Percentiles rank a stretch among this genome's conserved stretches.
These are phyloP conservation scores for Fusarium equiseti DNA, from an alignment of 2,329 filamentous ascomycete species.

Conservation along the genomic window DNA sequence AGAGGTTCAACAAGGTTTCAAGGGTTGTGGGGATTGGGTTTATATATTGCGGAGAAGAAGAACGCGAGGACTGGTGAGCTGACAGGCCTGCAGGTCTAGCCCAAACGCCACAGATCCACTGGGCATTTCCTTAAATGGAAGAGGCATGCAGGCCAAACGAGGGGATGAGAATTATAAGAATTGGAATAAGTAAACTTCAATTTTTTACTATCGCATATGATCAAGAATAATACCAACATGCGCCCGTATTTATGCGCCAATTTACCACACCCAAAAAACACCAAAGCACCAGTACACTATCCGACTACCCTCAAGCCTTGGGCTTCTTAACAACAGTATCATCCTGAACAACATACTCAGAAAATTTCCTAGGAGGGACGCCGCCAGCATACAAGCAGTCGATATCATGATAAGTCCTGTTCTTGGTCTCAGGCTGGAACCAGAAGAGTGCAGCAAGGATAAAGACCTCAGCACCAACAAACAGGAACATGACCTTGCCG, in stretches of 20 bases:
- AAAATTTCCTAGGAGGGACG: constrained; percentile 45
- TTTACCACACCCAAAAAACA: neutral
- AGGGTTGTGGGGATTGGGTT: constrained; percentile 17
- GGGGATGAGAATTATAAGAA: too few relatives aligned
- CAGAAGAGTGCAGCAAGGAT: constrained; percentile 50
- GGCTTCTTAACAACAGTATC: constrained; percentile 26
- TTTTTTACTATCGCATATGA: neutral
- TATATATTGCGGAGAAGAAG: constrained; percentile 18
- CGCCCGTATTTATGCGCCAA: neutral
- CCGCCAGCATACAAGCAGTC: constrained; percentile 47
- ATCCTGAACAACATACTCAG: constrained; percentile 38
- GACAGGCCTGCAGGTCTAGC: neutral
- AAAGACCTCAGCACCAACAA: constrained; percentile 52
- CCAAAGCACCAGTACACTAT: neutral
- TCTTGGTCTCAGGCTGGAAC: constrained; percentile 56
- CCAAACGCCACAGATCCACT: neutral
- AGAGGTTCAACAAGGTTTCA: neutral
- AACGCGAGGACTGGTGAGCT: neutral
- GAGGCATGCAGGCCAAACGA: neutral
- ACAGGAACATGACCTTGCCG: constrained; percentile 54
- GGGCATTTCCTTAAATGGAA: neutral
- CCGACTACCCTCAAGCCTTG: fast-evolving
- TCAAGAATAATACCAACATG: too few relatives aligned
- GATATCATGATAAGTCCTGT: constrained; percentile 53
- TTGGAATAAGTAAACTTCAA: neutral